Evolutionary conservation across 306 rosid species (phyloP).

Genomic region (Malus sieversii): DNA sequence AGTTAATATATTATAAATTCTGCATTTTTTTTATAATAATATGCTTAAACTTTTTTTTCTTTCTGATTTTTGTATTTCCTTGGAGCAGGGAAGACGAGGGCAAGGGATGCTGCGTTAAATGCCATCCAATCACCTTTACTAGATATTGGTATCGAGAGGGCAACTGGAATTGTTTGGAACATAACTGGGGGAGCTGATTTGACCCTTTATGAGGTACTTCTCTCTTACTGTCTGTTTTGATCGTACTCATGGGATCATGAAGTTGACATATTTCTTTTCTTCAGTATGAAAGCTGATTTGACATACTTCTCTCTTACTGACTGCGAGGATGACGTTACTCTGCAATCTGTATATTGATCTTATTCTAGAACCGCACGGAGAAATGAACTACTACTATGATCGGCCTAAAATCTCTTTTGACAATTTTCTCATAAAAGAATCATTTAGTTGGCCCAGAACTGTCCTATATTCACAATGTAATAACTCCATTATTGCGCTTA

Average conservation of each 20-base stretch:
- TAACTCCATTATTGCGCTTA: neutral
- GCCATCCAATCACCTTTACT: constrained; percentile 96
- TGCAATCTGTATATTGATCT: neutral
- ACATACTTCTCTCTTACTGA: no score
- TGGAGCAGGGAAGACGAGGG: constrained; percentile 86
- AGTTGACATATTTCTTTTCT: neutral
- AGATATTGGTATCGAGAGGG: constrained; percentile 97
- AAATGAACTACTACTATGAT: neutral
- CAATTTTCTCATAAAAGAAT: neutral
- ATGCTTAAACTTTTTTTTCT: neutral
- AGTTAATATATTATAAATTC: no score
- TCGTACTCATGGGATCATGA: neutral
- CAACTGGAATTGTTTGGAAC: constrained; percentile 99
- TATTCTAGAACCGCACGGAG: neutral
- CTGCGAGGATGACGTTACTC: neutral
- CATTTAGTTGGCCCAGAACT: neutral
- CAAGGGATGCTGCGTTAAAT: constrained; percentile 97
- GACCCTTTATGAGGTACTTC: constrained; percentile 80
- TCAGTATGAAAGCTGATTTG: neutral
- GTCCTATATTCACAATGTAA: neutral
- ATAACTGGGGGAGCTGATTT: constrained; percentile 97
- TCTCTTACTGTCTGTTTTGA: neutral
- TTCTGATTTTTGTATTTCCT: constrained; percentile 17
- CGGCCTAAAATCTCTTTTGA: neutral
- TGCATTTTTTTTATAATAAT: neutral